A percentile compares a stretch with the other conserved stretches of the same genome.
Evolutionary conservation across 192 early-diverging fungal genomes (phyloP).

Genomic region (Gaertneriomyces semiglobifer): DNA sequence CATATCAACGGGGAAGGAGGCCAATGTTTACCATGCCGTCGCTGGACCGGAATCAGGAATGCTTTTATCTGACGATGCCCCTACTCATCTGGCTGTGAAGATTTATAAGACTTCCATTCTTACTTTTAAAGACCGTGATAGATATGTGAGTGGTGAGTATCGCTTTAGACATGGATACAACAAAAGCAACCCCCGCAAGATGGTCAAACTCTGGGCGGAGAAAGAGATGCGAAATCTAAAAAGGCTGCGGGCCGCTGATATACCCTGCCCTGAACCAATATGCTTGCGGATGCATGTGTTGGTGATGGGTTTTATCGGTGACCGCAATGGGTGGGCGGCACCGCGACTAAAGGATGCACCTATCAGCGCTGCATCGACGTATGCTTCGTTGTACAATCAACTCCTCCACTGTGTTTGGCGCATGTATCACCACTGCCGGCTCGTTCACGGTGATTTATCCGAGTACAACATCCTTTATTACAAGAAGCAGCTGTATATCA

Average conservation of each 20-base stretch:
- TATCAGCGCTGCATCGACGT: slow-evolving; percentile 65
- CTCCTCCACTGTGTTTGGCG: slow-evolving; percentile 82
- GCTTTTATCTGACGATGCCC: too few species aligned
- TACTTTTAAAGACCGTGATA: slow-evolving; percentile 95
- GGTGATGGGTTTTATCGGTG: slow-evolving; percentile 92
- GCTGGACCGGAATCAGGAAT: slow-evolving; percentile 60
- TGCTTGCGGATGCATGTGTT: slow-evolving; percentile 88
- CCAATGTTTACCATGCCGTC: slow-evolving; percentile 96
- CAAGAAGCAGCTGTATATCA: slow-evolving; percentile 77
- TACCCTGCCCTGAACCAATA: slow-evolving; percentile 87
- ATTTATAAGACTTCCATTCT: slow-evolving; percentile 99
- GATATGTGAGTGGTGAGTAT: slow-evolving; percentile 93
- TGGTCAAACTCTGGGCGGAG: slow-evolving; percentile 98
- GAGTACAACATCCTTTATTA: slow-evolving; percentile 97
- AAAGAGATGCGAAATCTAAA: slow-evolving; percentile 99
- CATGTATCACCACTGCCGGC: slow-evolving; percentile 85
- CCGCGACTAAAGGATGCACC: slow-evolving; percentile 91
- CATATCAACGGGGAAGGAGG: slow-evolving; percentile 97
- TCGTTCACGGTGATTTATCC: slow-evolving; percentile 97
- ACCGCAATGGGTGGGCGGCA: slow-evolving; percentile 89
- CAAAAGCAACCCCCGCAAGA: slow-evolving; percentile 93
- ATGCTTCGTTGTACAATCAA: slow-evolving; percentile 76
- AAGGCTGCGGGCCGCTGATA: slow-evolving; percentile 76
- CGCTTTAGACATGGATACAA: slow-evolving; percentile 93
- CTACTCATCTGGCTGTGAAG: slow-evolving; percentile 84